Base-by-base conservation (phyloP, 192 early-diverging fungal species). In the Backusella westeae region DNA sequence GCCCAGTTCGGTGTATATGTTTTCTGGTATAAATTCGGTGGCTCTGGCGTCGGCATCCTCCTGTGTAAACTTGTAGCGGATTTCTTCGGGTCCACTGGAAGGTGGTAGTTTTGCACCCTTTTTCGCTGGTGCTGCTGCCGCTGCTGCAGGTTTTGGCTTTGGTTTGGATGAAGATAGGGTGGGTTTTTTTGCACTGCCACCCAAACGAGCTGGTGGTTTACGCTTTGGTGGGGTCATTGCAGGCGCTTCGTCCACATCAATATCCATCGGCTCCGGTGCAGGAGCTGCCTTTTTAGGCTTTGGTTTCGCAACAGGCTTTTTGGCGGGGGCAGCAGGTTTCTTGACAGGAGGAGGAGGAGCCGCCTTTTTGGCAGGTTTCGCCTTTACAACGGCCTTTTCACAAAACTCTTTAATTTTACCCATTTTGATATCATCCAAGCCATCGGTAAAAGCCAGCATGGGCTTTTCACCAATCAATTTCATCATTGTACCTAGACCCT, bases 401-500 rank as follows among this genome's bases (percentile, higher is more conserved):
- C 81, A 94, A 66, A 86, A 94, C 75, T 99, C 97, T 75, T 87
- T 91, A 35, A 99, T 89, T 85, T 99, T 99, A 10, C 86, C 89
- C 72, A 85, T 85, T 83, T 96, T 98, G 67, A 94, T 90, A 79
- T 95, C 91, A 74, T 99, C 98, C 41, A 99, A 74, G 6, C 91
- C 89, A 39, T 96, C 97, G 14, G 94, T 78, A 80, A 90, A 94
- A 0, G 89, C 81, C 67, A 93, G 73, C 78, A 95, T 81, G 6
- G 89, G 83, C 17, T 93, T 91, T 53, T 96, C 95, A 3, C 93
- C 92, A 6, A 96, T 91, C 19, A 94, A 86, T 80, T 95, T 95
- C 86, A 96, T 93, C 69, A 99, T 80, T 0, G 94, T 96, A 6
- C 96, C 98, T 15, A 99, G 76, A 26, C 91, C 92, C 77, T 98